These are phyloP conservation scores for Xylaria sp. DNA, from an alignment of 2,329 filamentous ascomycete species.

Conservation along the genomic window DNA sequence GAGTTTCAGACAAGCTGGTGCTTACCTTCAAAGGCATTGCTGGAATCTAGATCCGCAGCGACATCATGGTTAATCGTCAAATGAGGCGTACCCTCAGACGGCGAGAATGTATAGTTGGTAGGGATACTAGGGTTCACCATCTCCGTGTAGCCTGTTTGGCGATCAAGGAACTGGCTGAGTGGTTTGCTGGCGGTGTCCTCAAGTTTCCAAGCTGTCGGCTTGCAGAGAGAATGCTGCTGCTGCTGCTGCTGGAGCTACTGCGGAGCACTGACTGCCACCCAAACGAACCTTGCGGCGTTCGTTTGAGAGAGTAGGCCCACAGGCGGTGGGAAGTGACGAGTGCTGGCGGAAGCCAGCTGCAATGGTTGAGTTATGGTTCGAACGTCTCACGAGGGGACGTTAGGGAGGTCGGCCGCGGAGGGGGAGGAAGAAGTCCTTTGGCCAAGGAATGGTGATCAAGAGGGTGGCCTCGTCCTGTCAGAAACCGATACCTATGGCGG, in stretches of 20 bases:
- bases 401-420: slow-evolving; percentile 90
- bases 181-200: slow-evolving; percentile 15
- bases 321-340: slow-evolving; percentile 64
- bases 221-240: slow-evolving; percentile 32
- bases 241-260: slow-evolving; percentile 59
- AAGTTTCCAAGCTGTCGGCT: slow-evolving; percentile 28
- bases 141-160: slow-evolving; percentile 52
- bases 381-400: slow-evolving; percentile 77
- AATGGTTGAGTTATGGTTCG: slow-evolving; percentile 52
- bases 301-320: slow-evolving; percentile 98
- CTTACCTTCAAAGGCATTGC: slow-evolving; percentile 91
- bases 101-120: slow-evolving; percentile 80
- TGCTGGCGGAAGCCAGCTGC: slow-evolving; percentile 90
- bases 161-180: slow-evolving; percentile 20
- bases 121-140: slow-evolving; percentile 88
- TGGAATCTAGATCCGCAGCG: slow-evolving; percentile 89
- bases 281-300: slow-evolving; percentile 95
- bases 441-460: slow-evolving; percentile 86
- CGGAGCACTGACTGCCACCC: slow-evolving; percentile 97
- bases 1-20: neutral
- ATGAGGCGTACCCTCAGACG: slow-evolving; percentile 82
- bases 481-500: slow-evolving; percentile 80
- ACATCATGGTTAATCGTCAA: slow-evolving; percentile 97
- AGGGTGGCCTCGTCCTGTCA: slow-evolving; percentile 66
- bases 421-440: slow-evolving; percentile 80